These are phyloP conservation scores for Metschnikowia cerradonensis DNA, from an alignment of 805 yeast genomes.

Conservation along the genomic window DNA sequence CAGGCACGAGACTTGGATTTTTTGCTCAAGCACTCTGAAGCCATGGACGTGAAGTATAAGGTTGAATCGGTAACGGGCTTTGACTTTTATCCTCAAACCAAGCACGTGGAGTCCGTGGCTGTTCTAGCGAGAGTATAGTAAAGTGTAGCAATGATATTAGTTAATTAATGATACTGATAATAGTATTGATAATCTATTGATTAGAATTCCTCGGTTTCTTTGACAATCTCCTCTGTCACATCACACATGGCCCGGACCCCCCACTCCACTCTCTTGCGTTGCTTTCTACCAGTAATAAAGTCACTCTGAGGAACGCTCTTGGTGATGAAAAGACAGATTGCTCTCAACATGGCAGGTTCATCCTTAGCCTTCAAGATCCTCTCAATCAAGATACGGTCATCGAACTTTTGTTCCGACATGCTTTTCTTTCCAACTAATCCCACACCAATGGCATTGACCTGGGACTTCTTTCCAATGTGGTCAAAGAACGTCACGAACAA, in stretches of 20 bases:
- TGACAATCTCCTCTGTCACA: conserved; percentile 43
- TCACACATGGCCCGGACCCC: conserved; percentile 55
- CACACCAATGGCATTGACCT: conserved; percentile 42
- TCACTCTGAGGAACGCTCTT: conserved; percentile 44
- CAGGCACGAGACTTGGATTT: conserved; percentile 41
- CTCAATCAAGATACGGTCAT: conserved; percentile 48
- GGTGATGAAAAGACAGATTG: conserved; percentile 59
- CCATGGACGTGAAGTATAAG: conserved; percentile 12
- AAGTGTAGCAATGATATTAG: too few relatives aligned
- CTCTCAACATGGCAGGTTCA: conserved; percentile 56
- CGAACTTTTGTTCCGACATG: conserved; percentile 36
- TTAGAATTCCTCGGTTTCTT: conserved; percentile 8
- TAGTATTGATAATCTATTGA: background rate
- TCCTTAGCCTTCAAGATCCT: conserved; percentile 53
- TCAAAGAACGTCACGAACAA: conserved; percentile 66
- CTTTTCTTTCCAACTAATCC: conserved; percentile 31
- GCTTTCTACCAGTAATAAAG: conserved; percentile 51
- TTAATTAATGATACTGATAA: too few relatives aligned
- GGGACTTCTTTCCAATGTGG: conserved; percentile 59
- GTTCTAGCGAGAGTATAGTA: conserved; percentile 24
- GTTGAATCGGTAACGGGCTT: conserved; percentile 32
- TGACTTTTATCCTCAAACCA: conserved; percentile 54
- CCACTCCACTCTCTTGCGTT: conserved; percentile 60
- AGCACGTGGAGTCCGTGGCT: conserved; percentile 55
- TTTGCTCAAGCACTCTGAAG: conserved; percentile 23